Evolutionary conservation across 192 early-diverging fungal species (phyloP).

Genomic region (Gaertneriomyces sp.): DNA sequence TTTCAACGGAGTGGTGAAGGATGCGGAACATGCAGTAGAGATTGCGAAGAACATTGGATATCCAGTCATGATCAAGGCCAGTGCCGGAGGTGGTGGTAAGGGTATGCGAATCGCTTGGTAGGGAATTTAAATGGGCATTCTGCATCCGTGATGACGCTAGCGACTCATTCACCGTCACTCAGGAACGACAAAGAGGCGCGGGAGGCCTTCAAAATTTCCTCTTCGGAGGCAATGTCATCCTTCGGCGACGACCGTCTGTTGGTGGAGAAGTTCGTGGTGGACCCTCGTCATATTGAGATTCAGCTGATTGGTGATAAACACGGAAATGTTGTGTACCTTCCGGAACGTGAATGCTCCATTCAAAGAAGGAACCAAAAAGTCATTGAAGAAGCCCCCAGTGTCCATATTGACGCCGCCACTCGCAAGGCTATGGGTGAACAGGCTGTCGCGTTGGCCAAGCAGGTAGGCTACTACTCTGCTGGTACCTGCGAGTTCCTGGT

Average conservation of each 20-base stretch:
- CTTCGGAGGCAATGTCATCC: slow-evolving; percentile 85
- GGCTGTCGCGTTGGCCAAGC: slow-evolving; percentile 58
- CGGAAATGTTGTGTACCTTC: slow-evolving; percentile 93
- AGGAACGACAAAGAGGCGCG: slow-evolving; percentile 51
- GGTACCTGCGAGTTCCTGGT: slow-evolving; percentile 94
- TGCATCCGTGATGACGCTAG: not conserved
- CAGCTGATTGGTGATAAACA: slow-evolving; percentile 95
- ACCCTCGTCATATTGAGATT: slow-evolving; percentile 94
- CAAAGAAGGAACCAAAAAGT: slow-evolving; percentile 99
- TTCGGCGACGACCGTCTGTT: slow-evolving; percentile 89
- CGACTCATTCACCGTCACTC: slow-evolving; percentile 1
- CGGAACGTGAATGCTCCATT: slow-evolving; percentile 96
- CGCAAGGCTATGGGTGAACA: slow-evolving; percentile 48
- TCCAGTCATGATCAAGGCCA: slow-evolving; percentile 96
- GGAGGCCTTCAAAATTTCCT: slow-evolving; percentile 76
- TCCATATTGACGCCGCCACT: slow-evolving; percentile 32
- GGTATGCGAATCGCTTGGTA: slow-evolving; percentile 91
- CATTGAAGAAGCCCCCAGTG: slow-evolving; percentile 93
- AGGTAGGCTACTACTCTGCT: slow-evolving; percentile 86
- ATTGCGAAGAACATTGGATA: slow-evolving; percentile 81
- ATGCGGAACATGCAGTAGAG: slow-evolving; percentile 69
- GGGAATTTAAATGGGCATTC: slow-evolving; percentile 22
- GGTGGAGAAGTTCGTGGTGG: slow-evolving; percentile 88
- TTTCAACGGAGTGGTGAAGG: slow-evolving; percentile 74
- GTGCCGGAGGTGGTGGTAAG: slow-evolving; percentile 96